Evolutionary conservation across 2,329 filamentous ascomycete genomes (phyloP), one percentile per base, ranked within the genome.

Genomic region (Fusarium tupiense): DNA sequence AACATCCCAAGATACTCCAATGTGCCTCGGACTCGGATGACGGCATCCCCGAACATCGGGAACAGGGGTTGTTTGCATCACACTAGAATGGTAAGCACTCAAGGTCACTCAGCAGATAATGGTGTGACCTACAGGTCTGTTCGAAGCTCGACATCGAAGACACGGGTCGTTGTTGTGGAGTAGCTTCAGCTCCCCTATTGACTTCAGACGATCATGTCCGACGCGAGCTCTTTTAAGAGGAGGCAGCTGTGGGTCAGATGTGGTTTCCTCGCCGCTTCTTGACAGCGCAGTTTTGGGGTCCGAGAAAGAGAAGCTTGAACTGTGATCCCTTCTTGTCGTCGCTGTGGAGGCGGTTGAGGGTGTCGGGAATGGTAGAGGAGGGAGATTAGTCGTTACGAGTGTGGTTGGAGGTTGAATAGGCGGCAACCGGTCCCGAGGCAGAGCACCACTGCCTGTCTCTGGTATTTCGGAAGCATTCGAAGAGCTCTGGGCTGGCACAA

Each of bases 141-240:
- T 85, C 38, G 83, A 77, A 14, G 85, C 80, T 76, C 83, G 86
- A 76, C 88, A 90, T 47, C 86, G 86, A 46, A 90, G 82, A 75
- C 88, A 90, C 20, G 85, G 83, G 22, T 84, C 84, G 22, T 82
- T 79, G 41, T 87, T 85, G 44, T 83, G 85, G 24, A 87, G 82
- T 14, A 90, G 82, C 46, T 84, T 84, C 8, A 90, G 83, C 78
- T 90, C 88, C 47, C 86, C 88, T 52, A 90, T 90, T 24, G 88
- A 90, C 75, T 90, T 85, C 4, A 90, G 81, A 31, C 87, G 85
- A 43, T 86, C 85, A 71, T 88, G 87, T 8, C 86, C 87, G 37
- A 87, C 84, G 49, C 87, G 84, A 61, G 85, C 88, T 71, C 85
- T 83, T 78, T 89, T 89, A 63, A 90, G 75, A 8, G 88, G 88